Base-by-base conservation (phyloP, 176 grass and related monocot genomes). In the Carex parvula region DNA sequence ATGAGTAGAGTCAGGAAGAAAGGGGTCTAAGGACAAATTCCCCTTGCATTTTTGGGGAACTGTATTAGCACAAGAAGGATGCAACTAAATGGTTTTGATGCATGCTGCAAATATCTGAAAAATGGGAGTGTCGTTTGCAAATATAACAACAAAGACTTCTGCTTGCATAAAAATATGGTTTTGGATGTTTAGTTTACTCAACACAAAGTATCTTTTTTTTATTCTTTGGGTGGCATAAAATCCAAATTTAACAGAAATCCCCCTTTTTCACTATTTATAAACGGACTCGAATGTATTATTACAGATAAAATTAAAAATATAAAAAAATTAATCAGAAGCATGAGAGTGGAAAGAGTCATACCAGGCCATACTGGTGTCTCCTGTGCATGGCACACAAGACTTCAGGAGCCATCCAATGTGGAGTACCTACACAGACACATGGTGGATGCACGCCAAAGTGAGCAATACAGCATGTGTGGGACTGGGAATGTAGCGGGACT, bases 381-480 rank as follows among this genome's bases (percentile, higher is more conserved):
- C 85, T 84, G 72, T 90, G 84, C 91, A 95, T 90, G 84, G 96
- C 89, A 37, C 87, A 76, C 84, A 99, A 53, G 54, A 99, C 88
- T 61, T 99, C 96, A 35, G 96, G 93, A 83, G 96, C 93, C 96
- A 99, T 99, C 93, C 93, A 99, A 79, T 86, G 84, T 16, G 93
- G 93, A 30, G 96, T 99, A 54, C 96, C 96, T 66, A 99, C 86
- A 86, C 96, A 99, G 88, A 93, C 86, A 91, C 94, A 84, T n/a
- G 96, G 91, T 56, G 93, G 93, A 89, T 93, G 87, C 80, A 91
- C 79, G 21, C 96, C 91, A 80, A 65, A 84, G 79, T 99, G 96
- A 61, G 88, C 90, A 81, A 99, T 93, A 89, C 96, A 99, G 58
- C 96, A 99, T 61, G 96, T 95, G 87, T 99, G 96, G 8, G 93